Conservation (phyloP, 495 filamentous ascomycete genomes). For the Hamigera avellanea region DNA sequence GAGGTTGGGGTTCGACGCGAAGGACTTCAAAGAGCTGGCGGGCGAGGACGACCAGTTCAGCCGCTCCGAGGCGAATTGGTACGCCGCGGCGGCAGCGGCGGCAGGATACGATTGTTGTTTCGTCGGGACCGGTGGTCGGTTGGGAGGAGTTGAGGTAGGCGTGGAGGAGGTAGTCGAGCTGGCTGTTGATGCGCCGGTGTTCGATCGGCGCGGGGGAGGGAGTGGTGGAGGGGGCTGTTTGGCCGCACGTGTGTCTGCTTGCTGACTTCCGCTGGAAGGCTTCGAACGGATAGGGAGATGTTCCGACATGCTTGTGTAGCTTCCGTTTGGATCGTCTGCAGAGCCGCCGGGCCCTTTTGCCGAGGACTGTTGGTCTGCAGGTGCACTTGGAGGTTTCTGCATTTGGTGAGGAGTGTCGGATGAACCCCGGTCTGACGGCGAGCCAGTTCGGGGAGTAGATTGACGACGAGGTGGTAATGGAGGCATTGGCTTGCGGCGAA, state of each 20-base stretch:
- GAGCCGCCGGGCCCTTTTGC: too few species aligned
- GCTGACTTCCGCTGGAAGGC: not conserved
- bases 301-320: slow-evolving; percentile 1
- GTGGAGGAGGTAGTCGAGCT: slow-evolving; percentile 6
- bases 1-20: slow-evolving; percentile 19
- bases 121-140: slow-evolving; percentile 8
- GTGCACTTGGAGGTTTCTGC: too few species aligned
- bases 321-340: too few species aligned
- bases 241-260: slow-evolving; percentile 3
- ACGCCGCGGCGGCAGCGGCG: slow-evolving; percentile 19
- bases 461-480: slow-evolving; percentile 30
- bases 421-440: slow-evolving; percentile 5
- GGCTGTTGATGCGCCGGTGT: slow-evolving; percentile 13
- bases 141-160: slow-evolving; percentile 4
- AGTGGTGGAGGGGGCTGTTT: slow-evolving; percentile 17
- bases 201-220: slow-evolving; percentile 27
- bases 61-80: slow-evolving; percentile 24
- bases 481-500: slow-evolving; percentile 33
- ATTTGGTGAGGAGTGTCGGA: not conserved
- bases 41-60: slow-evolving; percentile 14
- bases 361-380: too few species aligned
- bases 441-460: slow-evolving; percentile 12
- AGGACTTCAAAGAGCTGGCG: slow-evolving; percentile 9
- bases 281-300: not conserved
- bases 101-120: slow-evolving; percentile 20